These are phyloP conservation scores for Capronia coronata DNA, from an alignment of 2,329 filamentous ascomycete genomes.

Conservation along the genomic window DNA sequence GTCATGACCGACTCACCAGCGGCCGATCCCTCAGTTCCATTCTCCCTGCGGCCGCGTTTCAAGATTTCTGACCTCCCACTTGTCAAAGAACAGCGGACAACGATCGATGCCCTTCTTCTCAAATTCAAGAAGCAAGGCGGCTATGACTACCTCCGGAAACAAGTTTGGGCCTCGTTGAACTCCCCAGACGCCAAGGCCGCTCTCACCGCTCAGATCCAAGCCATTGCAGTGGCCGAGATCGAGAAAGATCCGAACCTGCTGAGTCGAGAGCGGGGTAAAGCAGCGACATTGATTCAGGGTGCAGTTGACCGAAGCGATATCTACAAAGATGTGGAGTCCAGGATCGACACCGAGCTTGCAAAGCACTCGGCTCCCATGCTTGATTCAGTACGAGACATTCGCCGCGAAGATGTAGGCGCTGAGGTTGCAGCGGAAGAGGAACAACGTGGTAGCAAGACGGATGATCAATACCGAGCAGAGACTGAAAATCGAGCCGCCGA, in stretches of 20 bases:
- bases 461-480: slow-evolving; percentile 53
- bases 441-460: slow-evolving; percentile 50
- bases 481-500: slow-evolving; percentile 48
- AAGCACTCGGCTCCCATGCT: slow-evolving; percentile 50
- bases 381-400: slow-evolving; percentile 50
- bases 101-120: slow-evolving; percentile 55
- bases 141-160: slow-evolving; percentile 57
- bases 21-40: slow-evolving; percentile 12
- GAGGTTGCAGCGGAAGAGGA: slow-evolving; percentile 50
- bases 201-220: slow-evolving; percentile 48
- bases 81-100: slow-evolving; percentile 50
- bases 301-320: slow-evolving; percentile 58
- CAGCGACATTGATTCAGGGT: slow-evolving; percentile 57
- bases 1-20: slow-evolving; percentile 21
- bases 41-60: slow-evolving; percentile 40
- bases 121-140: slow-evolving; percentile 62
- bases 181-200: slow-evolving; percentile 47
- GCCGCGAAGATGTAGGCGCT: slow-evolving; percentile 53
- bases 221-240: slow-evolving; percentile 55
- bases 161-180: slow-evolving; percentile 54
- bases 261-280: slow-evolving; percentile 55
- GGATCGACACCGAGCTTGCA: slow-evolving; percentile 50
- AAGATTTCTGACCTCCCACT: slow-evolving; percentile 57
- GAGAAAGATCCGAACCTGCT: slow-evolving; percentile 56
- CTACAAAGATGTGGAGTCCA: slow-evolving; percentile 52